Conservation (phyloP, 192 early-diverging fungal genomes). For the Backusella psychrophila region DNA sequence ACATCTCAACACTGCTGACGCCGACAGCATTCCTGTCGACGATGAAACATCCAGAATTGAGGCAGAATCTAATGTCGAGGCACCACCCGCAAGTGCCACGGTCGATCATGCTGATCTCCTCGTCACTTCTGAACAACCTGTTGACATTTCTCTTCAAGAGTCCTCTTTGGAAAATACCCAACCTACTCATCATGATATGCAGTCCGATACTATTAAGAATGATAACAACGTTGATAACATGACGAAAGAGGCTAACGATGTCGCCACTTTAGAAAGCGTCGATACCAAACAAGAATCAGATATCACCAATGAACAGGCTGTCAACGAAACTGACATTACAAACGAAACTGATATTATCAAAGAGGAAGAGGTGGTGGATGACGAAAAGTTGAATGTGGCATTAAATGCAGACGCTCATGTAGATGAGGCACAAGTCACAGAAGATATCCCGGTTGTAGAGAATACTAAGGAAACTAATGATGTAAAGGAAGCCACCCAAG, state of each 20-base stretch:
- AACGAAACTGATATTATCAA: background rate
- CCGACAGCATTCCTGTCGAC: background rate
- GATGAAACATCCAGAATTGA: background rate
- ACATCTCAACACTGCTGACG: slow-evolving; percentile 2
- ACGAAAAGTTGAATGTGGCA: background rate
- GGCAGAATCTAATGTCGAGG: background rate
- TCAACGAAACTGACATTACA: background rate
- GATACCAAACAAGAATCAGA: background rate
- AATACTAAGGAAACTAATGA: background rate
- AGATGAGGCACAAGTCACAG: background rate
- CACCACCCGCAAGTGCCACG: background rate
- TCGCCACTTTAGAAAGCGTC: background rate
- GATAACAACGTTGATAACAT: background rate
- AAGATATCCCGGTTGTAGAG: background rate
- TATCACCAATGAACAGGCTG: background rate
- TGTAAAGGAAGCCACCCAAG: background rate
- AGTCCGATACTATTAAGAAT: background rate
- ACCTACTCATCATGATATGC: background rate
- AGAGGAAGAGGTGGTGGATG: background rate
- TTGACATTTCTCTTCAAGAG: background rate
- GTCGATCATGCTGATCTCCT: background rate
- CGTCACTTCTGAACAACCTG: background rate
- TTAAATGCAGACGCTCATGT: background rate
- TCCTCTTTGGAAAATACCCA: background rate
- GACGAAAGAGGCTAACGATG: background rate